Evolutionary conservation across 108 stramenopile genomes (phyloP), one percentile per base, ranked within the genome.

Genomic region (Cyclotella sp.): DNA sequence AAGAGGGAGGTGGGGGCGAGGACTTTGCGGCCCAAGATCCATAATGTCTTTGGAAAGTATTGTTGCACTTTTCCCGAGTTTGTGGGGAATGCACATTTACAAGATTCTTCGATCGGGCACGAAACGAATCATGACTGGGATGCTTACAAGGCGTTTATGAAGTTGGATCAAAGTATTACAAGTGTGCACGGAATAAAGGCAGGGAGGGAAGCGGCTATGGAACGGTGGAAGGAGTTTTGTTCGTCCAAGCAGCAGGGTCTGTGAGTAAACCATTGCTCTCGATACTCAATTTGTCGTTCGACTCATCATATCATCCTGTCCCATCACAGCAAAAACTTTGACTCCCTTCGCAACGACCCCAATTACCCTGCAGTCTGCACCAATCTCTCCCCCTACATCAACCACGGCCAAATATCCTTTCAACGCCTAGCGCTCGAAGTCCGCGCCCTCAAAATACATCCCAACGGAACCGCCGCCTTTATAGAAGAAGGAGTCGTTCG

Each of bases 1-100:
- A 97, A 98, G 81, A 81, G 93, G 69, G 96, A 99, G 86, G 95
- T 92, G n/a, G 94, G 92, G 55, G 99, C 99, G 10, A 86, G 98
- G 9, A 99, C 99, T 3, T 85, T 99, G 59, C 91, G 99, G 65
- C 87, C 93, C 9, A 98, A 96, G 75, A 97, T 99, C 47, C 79
- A 97, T 71, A 86, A 84, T n/a, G 78, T 91, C 15, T 73, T 96
- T 30, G 76, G 84, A 0, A 69, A 73, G 2, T 99, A 88, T 73
- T 70, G 97, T 55, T 84, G 83, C 34, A 80, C 86, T 30, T 95
- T 96, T 87, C 95, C 96, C 0, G 70, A 74, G 19, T 86, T 95
- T 58, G 47, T 66, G 29, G 87, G 87, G 2, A 89, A 93, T 67
- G 70, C 44, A 8, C 87, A 88, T 68, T 30, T 87, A 16, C 45